Evolutionary conservation across 2,329 filamentous ascomycete species (phyloP).

Genomic region (Didymella sp.): DNA sequence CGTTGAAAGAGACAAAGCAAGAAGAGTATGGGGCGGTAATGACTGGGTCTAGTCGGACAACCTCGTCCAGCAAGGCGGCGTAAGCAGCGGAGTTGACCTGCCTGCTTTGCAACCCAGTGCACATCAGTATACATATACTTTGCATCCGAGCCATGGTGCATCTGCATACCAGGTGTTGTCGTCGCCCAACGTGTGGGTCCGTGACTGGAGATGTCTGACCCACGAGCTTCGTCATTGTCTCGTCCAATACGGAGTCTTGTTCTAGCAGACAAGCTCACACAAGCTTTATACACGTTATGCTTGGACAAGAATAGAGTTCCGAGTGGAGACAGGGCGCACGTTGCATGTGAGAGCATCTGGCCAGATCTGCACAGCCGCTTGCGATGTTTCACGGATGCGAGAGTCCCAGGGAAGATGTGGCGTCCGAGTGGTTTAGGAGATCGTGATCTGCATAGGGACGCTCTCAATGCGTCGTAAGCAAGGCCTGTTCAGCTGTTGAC

Average conservation of each 20-base stretch:
- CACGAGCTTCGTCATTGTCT: slow-evolving; percentile 17
- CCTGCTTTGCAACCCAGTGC: neutral
- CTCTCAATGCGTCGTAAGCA: slow-evolving; percentile 9
- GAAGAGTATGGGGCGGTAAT: neutral
- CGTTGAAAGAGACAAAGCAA: neutral
- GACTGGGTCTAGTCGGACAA: neutral
- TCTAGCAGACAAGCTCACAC: slow-evolving; percentile 20
- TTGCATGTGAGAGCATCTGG: neutral
- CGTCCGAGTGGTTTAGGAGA: neutral
- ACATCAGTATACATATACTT: slow-evolving; percentile 11
- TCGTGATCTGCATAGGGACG: slow-evolving; percentile 3
- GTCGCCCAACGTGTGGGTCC: slow-evolving; percentile 2
- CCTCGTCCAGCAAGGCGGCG: slow-evolving; percentile 19
- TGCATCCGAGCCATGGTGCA: neutral
- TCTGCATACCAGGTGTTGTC: slow-evolving; percentile 1
- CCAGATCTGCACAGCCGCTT: slow-evolving; percentile 17
- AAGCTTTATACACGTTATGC: slow-evolving; percentile 24
- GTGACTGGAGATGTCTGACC: slow-evolving; percentile 28
- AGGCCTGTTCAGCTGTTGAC: neutral
- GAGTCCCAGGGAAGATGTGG: slow-evolving; percentile 6
- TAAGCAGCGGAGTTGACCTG: slow-evolving; percentile 9
- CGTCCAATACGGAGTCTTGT: slow-evolving; percentile 4
- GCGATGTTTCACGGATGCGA: slow-evolving; percentile 16
- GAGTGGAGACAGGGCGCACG: slow-evolving; percentile 1
- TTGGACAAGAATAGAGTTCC: slow-evolving; percentile 12